Evolutionary conservation across 192 early-diverging fungal genomes (phyloP), one percentile per base, ranked within the genome.

Genomic region (Backusella tuberculispora): DNA sequence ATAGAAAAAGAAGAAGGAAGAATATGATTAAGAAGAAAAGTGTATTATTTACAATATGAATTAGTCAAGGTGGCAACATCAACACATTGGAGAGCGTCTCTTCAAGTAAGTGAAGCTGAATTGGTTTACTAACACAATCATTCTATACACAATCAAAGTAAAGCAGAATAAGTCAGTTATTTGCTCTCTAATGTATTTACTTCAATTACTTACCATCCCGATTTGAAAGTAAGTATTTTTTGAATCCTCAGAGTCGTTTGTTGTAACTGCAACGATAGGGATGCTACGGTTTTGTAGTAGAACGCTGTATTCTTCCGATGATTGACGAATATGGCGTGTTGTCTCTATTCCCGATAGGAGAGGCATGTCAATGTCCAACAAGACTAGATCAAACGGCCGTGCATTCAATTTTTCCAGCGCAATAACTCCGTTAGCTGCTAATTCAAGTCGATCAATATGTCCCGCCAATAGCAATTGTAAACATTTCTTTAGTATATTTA

Each of bases 361-460:
- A 12, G 89, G 88, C 89, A 90, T 89, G 65, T 90, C 89, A 71
- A 91, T 91, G 63, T 91, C 90, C 73, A 91, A 81, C 34, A 91
- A 85, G 50, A 91, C 83, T 4, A 88, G 65, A 78, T 91, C 90
- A 74, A 85, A 87, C 14, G 75, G 63, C 26, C 75, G 75, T 50
- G 74, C 72, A n/a, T 79, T 69, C 48, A 91, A 80, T 40, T 78
- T 79, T 42, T 82, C 74, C 7, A 91, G 66, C 19, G 86, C 86
- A 19, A 73, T 71, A 47, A 83, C 74, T 26, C 90, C 90, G 53
- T 83, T 84, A 69, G 15, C 72, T 69, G 74, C 86, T 76, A 7
- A 81, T 78, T 71, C 85, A 80, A 72, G 80, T 63, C 47, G 48
- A 43, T 47, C 44, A 24, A 21, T 69, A 21, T 69, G 38, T 3